Percentiles rank a stretch among this genome's conserved stretches.
Conservation (phyloP, 1,139 yeast genomes). For the Geotrichum aggregatum region DNA sequence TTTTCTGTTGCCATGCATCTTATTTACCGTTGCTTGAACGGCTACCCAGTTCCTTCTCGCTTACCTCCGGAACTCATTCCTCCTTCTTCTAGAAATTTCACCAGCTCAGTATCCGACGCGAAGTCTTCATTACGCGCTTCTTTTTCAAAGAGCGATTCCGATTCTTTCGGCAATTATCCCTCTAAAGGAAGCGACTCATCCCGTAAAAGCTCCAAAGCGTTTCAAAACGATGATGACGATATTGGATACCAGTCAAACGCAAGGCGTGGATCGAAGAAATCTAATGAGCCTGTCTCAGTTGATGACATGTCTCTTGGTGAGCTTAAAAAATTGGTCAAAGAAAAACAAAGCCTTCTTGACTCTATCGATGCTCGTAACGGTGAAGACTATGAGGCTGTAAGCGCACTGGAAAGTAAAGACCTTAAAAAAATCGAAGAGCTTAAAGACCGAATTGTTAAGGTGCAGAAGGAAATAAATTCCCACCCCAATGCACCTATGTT, state of each 20-base stretch:
- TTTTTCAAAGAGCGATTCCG: constrained; percentile 24
- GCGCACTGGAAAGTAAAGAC: constrained; percentile 44
- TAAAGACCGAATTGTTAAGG: constrained; percentile 55
- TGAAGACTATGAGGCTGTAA: constrained; percentile 48
- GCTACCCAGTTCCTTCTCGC: constrained; percentile 69
- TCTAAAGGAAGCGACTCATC: constrained; percentile 39
- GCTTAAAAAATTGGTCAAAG: constrained; percentile 60
- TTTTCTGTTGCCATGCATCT: constrained; percentile 93
- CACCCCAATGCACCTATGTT: constrained; percentile 32
- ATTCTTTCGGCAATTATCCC: constrained; percentile 34
- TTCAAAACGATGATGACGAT: constrained; percentile 59
- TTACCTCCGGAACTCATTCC: constrained; percentile 64
- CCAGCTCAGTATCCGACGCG: constrained; percentile 49
- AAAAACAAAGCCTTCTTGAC: constrained; percentile 63
- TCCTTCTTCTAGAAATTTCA: constrained; percentile 61
- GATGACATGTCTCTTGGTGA: constrained; percentile 42
- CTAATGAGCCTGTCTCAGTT: constrained; percentile 20
- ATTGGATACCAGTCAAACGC: constrained; percentile 63
- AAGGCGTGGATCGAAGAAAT: constrained; percentile 48
- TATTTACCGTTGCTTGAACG: constrained; percentile 78
- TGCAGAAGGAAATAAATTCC: constrained; percentile 49
- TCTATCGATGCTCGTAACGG: constrained; percentile 72
- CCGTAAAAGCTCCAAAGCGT: constrained; percentile 51
- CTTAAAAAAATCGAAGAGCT: constrained; percentile 56
- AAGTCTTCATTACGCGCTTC: constrained; percentile 43